Base-by-base conservation (phyloP, 2,329 filamentous ascomycete species). In the Emmonsia crescens region DNA sequence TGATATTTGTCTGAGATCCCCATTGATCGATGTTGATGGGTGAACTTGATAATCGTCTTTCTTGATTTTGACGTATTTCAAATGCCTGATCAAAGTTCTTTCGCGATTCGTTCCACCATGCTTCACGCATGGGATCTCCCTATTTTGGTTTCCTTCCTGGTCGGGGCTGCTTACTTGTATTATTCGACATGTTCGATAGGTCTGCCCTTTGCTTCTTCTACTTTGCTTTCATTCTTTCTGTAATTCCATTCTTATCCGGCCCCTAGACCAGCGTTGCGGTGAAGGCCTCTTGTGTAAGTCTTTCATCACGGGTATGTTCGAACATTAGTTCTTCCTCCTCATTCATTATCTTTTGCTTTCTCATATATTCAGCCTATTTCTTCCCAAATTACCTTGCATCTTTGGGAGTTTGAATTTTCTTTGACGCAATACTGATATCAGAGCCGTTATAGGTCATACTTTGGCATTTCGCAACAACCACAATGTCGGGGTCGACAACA, bases 401-500 rank as follows among this genome's bases (percentile, higher is more conserved):
- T 29, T 21, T n/a, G n/a, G 10, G 49, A 54, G 27, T 14, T 31
- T 54, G 49, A 36, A 33, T 21, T n/a, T 14, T 12, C n/a, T 5
- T 21, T 33, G 16, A 10, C 8, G n/a, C n/a, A 6, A 21, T 33
- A 56, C 31, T 40, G n/a, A 16, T 56, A 24, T 40, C n/a, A 36
- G 12, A 4, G n/a, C n/a, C 33, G 5, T 40, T 6, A 19, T 14
- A n/a, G 55, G 3, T n/a, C 2, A 5, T 16, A 57, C 19, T 38
- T 57, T 44, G 36, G 4, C 55, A 60, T 65, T 64, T 51, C 56
- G 65, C 64, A 63, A 67, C 64, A 58, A 63, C 60, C 66, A 67
- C 67, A 29, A 71, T 72, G 68, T 64, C 62, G 64, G 66, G 63
- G 54, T 68, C 66, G 4, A 63, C 69, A 36, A 63, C 67, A 57